Conservation (phyloP, 2,329 filamentous ascomycete genomes). For the Colletotrichum sojae region DNA sequence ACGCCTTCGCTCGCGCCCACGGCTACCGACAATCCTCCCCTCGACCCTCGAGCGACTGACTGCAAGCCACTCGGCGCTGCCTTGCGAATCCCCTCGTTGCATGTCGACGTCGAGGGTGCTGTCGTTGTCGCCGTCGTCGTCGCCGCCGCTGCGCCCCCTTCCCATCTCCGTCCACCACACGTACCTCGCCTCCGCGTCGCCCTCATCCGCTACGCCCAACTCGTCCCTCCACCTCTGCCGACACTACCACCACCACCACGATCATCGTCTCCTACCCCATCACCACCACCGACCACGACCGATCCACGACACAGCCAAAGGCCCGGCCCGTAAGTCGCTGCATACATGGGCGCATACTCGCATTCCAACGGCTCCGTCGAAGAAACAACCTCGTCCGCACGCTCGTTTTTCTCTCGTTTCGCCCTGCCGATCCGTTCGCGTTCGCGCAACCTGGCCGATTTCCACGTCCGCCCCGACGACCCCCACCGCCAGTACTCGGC, state of each 20-base stretch:
- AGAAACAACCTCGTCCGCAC: conserved; percentile 54
- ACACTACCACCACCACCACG: conserved; percentile 34
- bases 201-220: conserved; percentile 43
- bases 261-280: conserved; percentile 44
- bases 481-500: conserved; percentile 83
- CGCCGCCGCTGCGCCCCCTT: conserved; percentile 39
- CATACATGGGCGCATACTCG: conserved; percentile 62
- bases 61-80: conserved; percentile 36
- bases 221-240: conserved; percentile 41
- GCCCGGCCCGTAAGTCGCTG: conserved; percentile 44
- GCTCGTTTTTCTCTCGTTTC: conserved; percentile 68
- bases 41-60: background rate
- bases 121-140: conserved; percentile 41
- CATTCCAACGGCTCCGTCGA: conserved; percentile 56
- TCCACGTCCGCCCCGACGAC: conserved; percentile 82
- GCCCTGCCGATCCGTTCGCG: conserved; percentile 66
- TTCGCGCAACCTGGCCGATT: conserved; percentile 79
- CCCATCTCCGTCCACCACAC: conserved; percentile 44
- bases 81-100: conserved; percentile 38
- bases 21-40: background rate
- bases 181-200: conserved; percentile 39
- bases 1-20: background rate
- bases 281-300: conserved; percentile 20
- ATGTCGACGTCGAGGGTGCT: conserved; percentile 38
- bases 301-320: conserved; percentile 38